These are phyloP conservation scores for Auriscalpium orientale DNA, from an alignment of 768 basidiomycete species.

Conservation along the genomic window DNA sequence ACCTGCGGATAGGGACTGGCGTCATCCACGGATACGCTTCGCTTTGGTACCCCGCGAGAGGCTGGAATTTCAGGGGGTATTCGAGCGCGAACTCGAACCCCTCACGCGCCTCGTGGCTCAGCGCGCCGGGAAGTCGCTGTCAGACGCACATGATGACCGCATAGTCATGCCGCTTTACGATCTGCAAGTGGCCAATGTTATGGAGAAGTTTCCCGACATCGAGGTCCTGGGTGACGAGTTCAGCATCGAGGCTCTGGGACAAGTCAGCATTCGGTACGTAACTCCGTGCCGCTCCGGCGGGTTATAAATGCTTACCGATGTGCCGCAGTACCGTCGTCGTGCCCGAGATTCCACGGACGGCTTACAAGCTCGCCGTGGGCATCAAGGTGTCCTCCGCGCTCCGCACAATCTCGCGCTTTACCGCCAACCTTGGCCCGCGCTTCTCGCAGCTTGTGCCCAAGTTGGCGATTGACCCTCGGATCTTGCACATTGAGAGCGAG, in stretches of 20 bases:
- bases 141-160: conserved; percentile 20
- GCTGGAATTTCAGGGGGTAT: conserved; percentile 36
- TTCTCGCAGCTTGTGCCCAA: conserved; percentile 48
- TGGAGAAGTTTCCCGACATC: conserved; percentile 34
- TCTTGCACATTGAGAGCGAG: conserved; percentile 41
- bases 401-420: conserved; percentile 53
- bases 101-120: conserved; percentile 29
- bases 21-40: conserved; percentile 43
- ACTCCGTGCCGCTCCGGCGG: not conserved
- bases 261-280: conserved; percentile 47
- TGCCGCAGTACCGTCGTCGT: conserved; percentile 35
- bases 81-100: conserved; percentile 28
- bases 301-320: not conserved
- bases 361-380: conserved; percentile 46
- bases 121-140: conserved; percentile 22
- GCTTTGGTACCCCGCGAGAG: conserved; percentile 31
- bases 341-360: conserved; percentile 36
- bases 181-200: conserved; percentile 40
- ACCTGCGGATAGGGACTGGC: conserved; percentile 34
- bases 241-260: conserved; percentile 35
- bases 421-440: conserved; percentile 48
- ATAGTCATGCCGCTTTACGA: conserved; percentile 47
- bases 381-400: conserved; percentile 52
- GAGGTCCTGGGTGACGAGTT: conserved; percentile 36
- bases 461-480: conserved; percentile 33